Evolutionary conservation across 345 rosid genomes (phyloP).

Genomic region (Corchorus olitorius): DNA sequence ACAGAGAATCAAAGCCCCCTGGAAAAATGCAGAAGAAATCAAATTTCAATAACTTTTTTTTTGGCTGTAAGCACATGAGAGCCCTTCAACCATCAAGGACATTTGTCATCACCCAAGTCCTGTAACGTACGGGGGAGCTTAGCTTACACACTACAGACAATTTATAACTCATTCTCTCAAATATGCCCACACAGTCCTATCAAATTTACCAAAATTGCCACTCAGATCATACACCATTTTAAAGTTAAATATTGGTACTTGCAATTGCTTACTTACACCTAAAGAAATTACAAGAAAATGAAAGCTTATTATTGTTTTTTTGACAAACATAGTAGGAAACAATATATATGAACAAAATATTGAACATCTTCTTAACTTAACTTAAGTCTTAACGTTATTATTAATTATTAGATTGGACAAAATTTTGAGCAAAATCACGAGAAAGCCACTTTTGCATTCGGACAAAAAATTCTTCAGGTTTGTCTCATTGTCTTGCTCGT

Average conservation of each 20-base stretch:
- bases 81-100: slow-evolving; percentile 4
- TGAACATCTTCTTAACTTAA: too few relatives aligned
- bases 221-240: neutral
- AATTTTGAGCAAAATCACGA: slow-evolving; percentile 14
- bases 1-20: neutral
- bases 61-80: slow-evolving; percentile 17
- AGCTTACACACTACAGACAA: slow-evolving; percentile 14
- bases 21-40: neutral
- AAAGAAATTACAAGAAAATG: neutral
- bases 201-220: slow-evolving; percentile 27
- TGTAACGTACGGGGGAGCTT: slow-evolving; percentile 19
- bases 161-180: too few relatives aligned
- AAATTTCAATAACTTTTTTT: neutral
- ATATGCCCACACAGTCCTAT: neutral
- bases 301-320: slow-evolving; percentile 11
- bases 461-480: slow-evolving; percentile 15
- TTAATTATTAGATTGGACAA: slow-evolving; percentile 5
- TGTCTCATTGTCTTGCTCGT: slow-evolving; percentile 23
- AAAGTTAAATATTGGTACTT: neutral
- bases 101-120: slow-evolving; percentile 23
- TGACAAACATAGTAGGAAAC: neutral
- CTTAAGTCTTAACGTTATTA: too few relatives aligned
- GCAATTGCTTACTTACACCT: slow-evolving; percentile 21
- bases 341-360: too few relatives aligned
- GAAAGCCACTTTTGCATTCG: neutral